Percentiles rank a stretch among this genome's conserved stretches.
These are phyloP conservation scores for Tulasnella sp. DNA, from an alignment of 768 basidiomycete genomes.

Conservation along the genomic window DNA sequence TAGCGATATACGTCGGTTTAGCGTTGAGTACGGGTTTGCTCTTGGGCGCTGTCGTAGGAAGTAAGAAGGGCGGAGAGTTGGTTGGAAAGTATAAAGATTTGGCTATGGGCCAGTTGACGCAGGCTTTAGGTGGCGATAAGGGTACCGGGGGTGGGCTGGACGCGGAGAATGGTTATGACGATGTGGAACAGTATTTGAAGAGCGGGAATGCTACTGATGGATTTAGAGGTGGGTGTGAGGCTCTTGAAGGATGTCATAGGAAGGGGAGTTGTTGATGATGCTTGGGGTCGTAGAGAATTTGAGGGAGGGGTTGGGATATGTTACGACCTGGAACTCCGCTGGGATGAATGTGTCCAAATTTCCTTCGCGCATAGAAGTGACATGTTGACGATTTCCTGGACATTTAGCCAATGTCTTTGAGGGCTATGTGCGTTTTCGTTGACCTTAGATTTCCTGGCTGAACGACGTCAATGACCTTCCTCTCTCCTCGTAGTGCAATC, in stretches of 20 bases:
- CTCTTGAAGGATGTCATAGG: background rate
- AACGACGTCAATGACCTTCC: background rate
- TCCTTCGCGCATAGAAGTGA: background rate
- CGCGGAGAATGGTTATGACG: background rate
- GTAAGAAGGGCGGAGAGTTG: background rate
- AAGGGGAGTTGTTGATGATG: background rate
- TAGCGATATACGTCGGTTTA: background rate
- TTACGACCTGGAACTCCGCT: constrained; percentile 10
- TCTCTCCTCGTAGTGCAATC: constrained; percentile 44
- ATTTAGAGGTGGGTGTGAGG: background rate
- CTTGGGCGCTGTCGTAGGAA: background rate
- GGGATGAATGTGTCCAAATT: constrained; percentile 15
- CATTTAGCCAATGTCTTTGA: constrained; percentile 1
- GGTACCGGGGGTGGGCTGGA: background rate
- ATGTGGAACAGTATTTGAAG: background rate
- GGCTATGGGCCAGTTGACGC: background rate
- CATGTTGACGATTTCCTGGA: background rate
- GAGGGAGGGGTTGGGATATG: background rate
- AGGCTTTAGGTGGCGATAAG: background rate
- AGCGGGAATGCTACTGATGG: background rate
- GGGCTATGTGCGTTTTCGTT: constrained; percentile 11
- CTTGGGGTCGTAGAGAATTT: background rate
- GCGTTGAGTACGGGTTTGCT: background rate
- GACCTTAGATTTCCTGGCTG: no score
- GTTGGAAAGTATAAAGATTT: background rate